phyloP scores from a whole-genome alignment of 257 asterid species.

The Rehmannia glutinosa region DNA sequence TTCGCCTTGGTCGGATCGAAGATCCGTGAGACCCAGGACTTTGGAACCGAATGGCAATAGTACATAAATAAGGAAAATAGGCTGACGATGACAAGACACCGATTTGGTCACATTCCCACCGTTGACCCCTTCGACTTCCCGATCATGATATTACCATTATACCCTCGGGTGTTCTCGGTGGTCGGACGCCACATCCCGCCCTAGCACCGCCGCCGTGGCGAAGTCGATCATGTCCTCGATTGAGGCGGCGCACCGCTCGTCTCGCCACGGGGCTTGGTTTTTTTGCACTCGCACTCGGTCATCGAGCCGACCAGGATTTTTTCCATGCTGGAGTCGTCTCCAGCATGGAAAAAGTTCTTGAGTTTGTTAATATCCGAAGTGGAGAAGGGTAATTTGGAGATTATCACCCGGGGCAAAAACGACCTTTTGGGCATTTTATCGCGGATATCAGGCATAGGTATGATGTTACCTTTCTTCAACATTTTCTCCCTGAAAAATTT shows the following conservation, averaged over 20 bases:
- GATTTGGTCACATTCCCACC: conserved; percentile 64
- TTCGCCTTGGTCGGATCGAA: conserved; percentile 48
- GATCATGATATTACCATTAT: conserved; percentile 39
- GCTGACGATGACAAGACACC: conserved; percentile 69
- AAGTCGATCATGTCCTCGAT: conserved; percentile 90
- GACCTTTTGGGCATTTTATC: conserved; percentile 83
- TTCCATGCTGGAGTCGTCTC: conserved; percentile 38
- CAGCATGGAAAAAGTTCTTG: conserved; percentile 45
- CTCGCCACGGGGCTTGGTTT: conserved; percentile 67
- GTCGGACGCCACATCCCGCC: conserved; percentile 56
- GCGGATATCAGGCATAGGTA: conserved; percentile 78
- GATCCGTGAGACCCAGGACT: conserved; percentile 71
- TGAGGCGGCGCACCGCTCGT: conserved; percentile 68
- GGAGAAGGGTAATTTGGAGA: conserved; percentile 62
- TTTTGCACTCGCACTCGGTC: conserved; percentile 61
- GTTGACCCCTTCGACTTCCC: conserved; percentile 50
- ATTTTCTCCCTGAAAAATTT: conserved; percentile 67
- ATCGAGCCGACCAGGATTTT: conserved; percentile 35
- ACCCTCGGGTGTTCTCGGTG: conserved; percentile 48
- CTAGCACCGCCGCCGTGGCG: conserved; percentile 48
- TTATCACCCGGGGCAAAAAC: conserved; percentile 61
- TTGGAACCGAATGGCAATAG: conserved; percentile 81
- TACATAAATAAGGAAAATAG: conserved; percentile 59
- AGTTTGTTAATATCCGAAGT: conserved; percentile 32
- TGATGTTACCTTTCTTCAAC: conserved; percentile 47